Evolutionary conservation across 2,329 filamentous ascomycete species (phyloP), one percentile per base, ranked within the genome.

Genomic region (Alternaria longipes): DNA sequence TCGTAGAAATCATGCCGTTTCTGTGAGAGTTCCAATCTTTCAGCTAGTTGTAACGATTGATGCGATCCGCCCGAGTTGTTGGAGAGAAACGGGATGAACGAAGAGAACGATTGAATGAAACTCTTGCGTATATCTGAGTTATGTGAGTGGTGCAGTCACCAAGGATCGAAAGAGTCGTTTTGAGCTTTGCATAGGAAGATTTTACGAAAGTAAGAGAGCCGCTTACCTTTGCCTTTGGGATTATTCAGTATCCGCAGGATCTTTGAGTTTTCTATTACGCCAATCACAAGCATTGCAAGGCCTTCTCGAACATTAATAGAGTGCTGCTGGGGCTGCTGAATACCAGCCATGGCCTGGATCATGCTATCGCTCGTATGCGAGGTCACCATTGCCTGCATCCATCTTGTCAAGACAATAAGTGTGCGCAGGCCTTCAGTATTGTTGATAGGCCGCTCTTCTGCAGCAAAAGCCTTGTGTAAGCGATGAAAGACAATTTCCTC

Each of bases 251-350:
- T 83, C 45, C 80, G 78, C 5, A 89, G 74, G 11, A 91, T 83
- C 5, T 81, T 79, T 4, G 79, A 78, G 65, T 89, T 90, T 64
- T 91, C 89, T 56, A 86, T 84, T 11, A 90, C 80, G 0, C 86
- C 84, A 50, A 90, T 79, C 6, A 91, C 78, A 18, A 92, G 80
- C 72, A 89, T 85, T 3, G 89, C 86, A 62, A 92, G 85, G 0
- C 87, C 89, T 46, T 88, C 86, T 20, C 87, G 84, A 2, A 89
- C 82, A 45, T 84, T 87, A 80, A 89, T 85, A 52, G 90, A 88
- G 32, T 89, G 83, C 74, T 38, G 83, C 77, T 54, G 85, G 80
- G 38, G 85, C 82, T 54, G 83, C 82, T 75, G 72, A 24, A 77
- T 75, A 9, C 77, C 81, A 75, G 16, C 61, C 69, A 80, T 78